Conservation (phyloP, 192 early-diverging fungal genomes). For the Irineochytrium annulatum region DNA sequence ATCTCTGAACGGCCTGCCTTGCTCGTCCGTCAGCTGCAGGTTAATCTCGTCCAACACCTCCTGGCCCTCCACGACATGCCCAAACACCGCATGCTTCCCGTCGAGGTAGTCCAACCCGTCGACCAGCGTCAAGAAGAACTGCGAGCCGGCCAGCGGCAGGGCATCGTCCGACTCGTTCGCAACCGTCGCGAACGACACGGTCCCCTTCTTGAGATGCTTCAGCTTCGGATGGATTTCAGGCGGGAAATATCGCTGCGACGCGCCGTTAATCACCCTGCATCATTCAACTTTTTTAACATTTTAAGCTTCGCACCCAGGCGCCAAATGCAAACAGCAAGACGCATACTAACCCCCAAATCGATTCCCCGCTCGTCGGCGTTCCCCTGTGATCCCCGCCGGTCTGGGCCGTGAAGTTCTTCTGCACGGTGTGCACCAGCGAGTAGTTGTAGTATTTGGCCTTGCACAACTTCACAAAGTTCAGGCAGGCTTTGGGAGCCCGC, state of each 20-base stretch:
- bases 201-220: slow-evolving; percentile 71
- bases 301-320: too few relatives aligned
- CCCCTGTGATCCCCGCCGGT: slow-evolving; percentile 69
- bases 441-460: slow-evolving; percentile 89
- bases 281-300: not conserved
- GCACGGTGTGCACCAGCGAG: slow-evolving; percentile 73
- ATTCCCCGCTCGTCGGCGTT: slow-evolving; percentile 66
- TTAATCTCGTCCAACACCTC: slow-evolving; percentile 82
- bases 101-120: slow-evolving; percentile 76
- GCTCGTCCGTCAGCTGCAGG: slow-evolving; percentile 60
- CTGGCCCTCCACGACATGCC: slow-evolving; percentile 82
- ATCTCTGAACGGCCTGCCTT: slow-evolving; percentile 74
- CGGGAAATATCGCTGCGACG: slow-evolving; percentile 57
- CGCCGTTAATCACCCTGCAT: slow-evolving; percentile 1
- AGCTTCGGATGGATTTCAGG: slow-evolving; percentile 78
- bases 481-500: slow-evolving; percentile 61
- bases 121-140: slow-evolving; percentile 81
- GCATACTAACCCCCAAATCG: slow-evolving; percentile 58
- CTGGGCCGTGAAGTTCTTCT: slow-evolving; percentile 74
- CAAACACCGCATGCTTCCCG: slow-evolving; percentile 81
- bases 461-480: slow-evolving; percentile 86
- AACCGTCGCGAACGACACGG: slow-evolving; percentile 69
- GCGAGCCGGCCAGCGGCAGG: slow-evolving; percentile 56
- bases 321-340: not conserved
- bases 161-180: slow-evolving; percentile 6